phyloP scores from a whole-genome alignment of 1,284 basidiomycete genomes.

The Phellinidium pouzarii region DNA sequence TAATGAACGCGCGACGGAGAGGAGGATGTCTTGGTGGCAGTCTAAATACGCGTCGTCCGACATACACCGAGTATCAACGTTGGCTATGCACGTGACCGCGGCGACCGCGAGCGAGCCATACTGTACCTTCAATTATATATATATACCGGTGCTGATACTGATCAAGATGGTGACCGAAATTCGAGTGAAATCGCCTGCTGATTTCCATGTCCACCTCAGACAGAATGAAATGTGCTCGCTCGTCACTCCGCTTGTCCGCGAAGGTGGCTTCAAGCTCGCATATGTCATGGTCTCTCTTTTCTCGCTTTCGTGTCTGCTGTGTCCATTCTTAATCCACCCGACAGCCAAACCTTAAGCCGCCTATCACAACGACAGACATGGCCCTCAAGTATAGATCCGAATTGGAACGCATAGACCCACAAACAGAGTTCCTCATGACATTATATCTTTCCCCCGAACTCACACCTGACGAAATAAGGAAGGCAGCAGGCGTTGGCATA shows the following conservation, averaged over 20 bases:
- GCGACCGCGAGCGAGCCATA: too few relatives aligned
- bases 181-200: conserved; percentile 68
- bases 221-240: conserved; percentile 80
- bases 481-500: conserved; percentile 83
- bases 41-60: conserved; percentile 1
- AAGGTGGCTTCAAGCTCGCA: conserved; percentile 86
- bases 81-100: conserved; percentile 6
- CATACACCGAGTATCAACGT: neutral
- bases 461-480: conserved; percentile 86
- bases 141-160: neutral
- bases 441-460: conserved; percentile 90
- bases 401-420: conserved; percentile 72
- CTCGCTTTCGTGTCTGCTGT: conserved; percentile 13
- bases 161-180: conserved; percentile 36
- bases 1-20: conserved; percentile 26
- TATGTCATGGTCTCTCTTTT: conserved; percentile 85
- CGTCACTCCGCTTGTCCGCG: conserved; percentile 85
- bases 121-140: too few relatives aligned
- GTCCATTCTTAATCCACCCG: conserved; percentile 17
- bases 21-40: too few relatives aligned
- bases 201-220: conserved; percentile 96
- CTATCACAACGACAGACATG: conserved; percentile 80
- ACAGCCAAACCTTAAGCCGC: conserved; percentile 92
- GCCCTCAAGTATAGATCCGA: conserved; percentile 77
- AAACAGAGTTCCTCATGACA: conserved; percentile 89